phyloP scores from a whole-genome alignment of 2,329 filamentous ascomycete species.

The Xylaria sp. region DNA sequence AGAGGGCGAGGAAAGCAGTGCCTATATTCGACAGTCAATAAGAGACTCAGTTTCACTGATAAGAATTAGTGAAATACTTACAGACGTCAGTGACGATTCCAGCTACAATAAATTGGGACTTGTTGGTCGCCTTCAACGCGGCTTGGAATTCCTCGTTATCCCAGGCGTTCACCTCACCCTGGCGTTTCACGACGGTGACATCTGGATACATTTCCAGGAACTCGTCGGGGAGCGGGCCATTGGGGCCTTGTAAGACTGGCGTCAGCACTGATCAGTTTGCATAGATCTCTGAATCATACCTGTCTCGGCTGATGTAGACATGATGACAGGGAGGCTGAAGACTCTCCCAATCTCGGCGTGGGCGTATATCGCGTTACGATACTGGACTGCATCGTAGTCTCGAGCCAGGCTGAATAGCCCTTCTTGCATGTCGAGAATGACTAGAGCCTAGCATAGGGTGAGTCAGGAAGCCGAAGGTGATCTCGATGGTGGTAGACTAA shows the following conservation, averaged over 20 bases:
- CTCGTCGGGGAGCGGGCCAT: slow-evolving; percentile 76
- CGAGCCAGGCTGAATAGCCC: slow-evolving; percentile 69
- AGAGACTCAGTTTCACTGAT: not conserved
- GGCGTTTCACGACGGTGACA: slow-evolving; percentile 72
- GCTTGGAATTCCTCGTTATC: slow-evolving; percentile 76
- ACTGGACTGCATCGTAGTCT: slow-evolving; percentile 74
- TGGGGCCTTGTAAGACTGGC: slow-evolving; percentile 64
- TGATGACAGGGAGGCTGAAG: slow-evolving; percentile 74
- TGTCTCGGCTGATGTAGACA: slow-evolving; percentile 75
- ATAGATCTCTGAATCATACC: slow-evolving; percentile 46
- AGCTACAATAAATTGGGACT: slow-evolving; percentile 76
- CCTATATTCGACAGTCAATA: slow-evolving; percentile 42
- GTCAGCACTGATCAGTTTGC: slow-evolving; percentile 5
- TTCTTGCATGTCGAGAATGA: slow-evolving; percentile 70
- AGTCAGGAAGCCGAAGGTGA: slow-evolving; percentile 41
- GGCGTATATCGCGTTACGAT: slow-evolving; percentile 73
- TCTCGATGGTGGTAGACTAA: slow-evolving; percentile 26
- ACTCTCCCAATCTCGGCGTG: slow-evolving; percentile 73
- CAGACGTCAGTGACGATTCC: slow-evolving; percentile 82
- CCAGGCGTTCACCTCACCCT: slow-evolving; percentile 82
- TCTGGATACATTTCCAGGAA: slow-evolving; percentile 75
- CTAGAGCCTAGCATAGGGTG: slow-evolving; percentile 57
- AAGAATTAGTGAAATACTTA: slow-evolving; percentile 42
- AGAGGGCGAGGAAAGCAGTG: slow-evolving; percentile 79
- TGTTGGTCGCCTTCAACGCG: slow-evolving; percentile 72